Conservation (phyloP, 2,329 filamentous ascomycete genomes). For the Trichoderma afroharzianum region DNA sequence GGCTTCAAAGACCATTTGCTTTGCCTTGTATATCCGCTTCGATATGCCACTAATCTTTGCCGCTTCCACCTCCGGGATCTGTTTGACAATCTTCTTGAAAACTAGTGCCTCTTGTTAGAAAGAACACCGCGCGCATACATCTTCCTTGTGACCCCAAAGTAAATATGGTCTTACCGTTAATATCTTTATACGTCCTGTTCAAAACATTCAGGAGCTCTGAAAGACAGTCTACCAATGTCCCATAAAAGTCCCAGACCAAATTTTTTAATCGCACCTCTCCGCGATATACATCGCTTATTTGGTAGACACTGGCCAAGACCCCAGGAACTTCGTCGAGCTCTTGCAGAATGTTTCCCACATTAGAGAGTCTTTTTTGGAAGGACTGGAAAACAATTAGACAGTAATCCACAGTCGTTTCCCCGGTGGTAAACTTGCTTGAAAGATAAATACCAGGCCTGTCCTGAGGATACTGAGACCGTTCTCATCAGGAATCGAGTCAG, state of each 20-base stretch:
- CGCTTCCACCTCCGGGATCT: slow-evolving; percentile 1
- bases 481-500: not conserved
- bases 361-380: slow-evolving; percentile 2
- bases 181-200: not conserved
- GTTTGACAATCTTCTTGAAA: slow-evolving; percentile 2
- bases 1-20: slow-evolving; percentile 2
- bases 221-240: slow-evolving; percentile 1
- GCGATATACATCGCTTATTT: slow-evolving; percentile 2
- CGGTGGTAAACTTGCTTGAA: not conserved
- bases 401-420: not conserved
- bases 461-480: slow-evolving; percentile 5
- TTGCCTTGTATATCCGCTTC: not conserved
- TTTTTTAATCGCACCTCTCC: not conserved
- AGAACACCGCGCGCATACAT: not conserved
- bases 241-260: slow-evolving; percentile 10
- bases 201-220: not conserved
- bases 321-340: slow-evolving; percentile 2
- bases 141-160: not conserved
- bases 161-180: not conserved
- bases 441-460: not conserved
- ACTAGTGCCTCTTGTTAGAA: not conserved
- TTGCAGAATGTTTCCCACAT: slow-evolving; percentile 5
- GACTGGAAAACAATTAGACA: not conserved
- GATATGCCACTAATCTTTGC: slow-evolving; percentile 3
- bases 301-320: not conserved